Evolutionary conservation across 208 protist species (phyloP).

Genomic region (Entamoeba dispar): DNA sequence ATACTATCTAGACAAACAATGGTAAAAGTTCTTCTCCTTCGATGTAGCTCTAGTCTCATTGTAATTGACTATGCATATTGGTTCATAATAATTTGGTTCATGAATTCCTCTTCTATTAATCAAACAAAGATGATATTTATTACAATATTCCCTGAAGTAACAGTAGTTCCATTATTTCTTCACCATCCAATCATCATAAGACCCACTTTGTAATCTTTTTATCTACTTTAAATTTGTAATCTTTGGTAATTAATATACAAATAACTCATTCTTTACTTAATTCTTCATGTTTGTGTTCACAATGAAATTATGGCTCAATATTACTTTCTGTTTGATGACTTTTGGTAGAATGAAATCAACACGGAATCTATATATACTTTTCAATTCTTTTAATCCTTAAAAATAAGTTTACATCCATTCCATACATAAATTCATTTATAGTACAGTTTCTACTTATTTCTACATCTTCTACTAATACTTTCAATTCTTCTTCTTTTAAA

Average conservation of each 20-base stretch:
- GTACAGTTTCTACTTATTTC: no score
- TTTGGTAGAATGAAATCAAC: background rate
- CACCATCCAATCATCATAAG: slow-evolving; percentile 79
- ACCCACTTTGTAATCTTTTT: slow-evolving; percentile 5
- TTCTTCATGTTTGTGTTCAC: background rate
- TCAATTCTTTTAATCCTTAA: no score
- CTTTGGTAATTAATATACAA: background rate
- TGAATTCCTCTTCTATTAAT: slow-evolving; percentile 58
- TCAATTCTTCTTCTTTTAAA: no score
- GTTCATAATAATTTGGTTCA: slow-evolving; percentile 82
- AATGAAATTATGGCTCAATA: background rate
- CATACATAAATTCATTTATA: no score
- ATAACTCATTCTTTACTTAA: background rate
- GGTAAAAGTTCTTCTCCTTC: slow-evolving; percentile 66
- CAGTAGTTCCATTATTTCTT: slow-evolving; percentile 91
- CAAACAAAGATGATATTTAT: slow-evolving; percentile 66
- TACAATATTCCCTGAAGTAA: slow-evolving; percentile 76
- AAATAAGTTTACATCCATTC: no score
- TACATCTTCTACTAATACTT: no score
- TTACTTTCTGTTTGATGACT: background rate
- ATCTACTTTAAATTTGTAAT: background rate
- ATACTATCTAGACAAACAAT: slow-evolving; percentile 85
- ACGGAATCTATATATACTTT: no score
- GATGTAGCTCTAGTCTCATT: slow-evolving; percentile 56
- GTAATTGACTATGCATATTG: slow-evolving; percentile 76